Percentiles rank a stretch among this genome's conserved stretches.
Evolutionary conservation across 2,329 filamentous ascomycete species (phyloP).

Genomic region (Rutstroemia sp.): DNA sequence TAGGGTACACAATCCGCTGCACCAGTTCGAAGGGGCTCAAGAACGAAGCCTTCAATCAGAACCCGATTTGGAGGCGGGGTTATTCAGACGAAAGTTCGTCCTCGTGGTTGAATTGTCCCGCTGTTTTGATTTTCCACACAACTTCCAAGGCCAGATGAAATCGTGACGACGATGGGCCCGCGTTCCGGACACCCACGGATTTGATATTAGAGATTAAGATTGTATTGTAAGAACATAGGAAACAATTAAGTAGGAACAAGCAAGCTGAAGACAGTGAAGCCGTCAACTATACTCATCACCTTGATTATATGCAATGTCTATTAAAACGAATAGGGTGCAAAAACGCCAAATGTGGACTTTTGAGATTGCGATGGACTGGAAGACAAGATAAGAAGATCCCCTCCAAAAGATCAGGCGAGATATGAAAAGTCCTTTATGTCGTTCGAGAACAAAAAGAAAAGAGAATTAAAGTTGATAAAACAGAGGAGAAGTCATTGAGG

Average conservation of each 20-base stretch:
- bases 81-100: neutral
- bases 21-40: too few species aligned
- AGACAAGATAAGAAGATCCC: neutral
- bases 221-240: conserved; percentile 6
- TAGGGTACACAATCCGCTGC: too few species aligned
- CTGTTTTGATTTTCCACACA: neutral
- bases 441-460: neutral
- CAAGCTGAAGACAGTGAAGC: conserved; percentile 27
- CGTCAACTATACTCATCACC: conserved; percentile 23
- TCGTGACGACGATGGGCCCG: neutral
- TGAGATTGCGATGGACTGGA: too few species aligned
- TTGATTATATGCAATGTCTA: conserved; percentile 2
- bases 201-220: conserved; percentile 23
- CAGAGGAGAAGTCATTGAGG: neutral
- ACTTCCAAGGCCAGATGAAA: neutral
- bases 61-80: too few species aligned
- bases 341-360: neutral
- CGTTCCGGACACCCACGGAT: conserved; percentile 20
- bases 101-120: neutral
- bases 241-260: conserved; percentile 10
- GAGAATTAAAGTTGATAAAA: neutral
- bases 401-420: neutral
- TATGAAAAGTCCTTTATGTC: neutral
- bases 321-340: neutral
- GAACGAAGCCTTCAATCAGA: too few species aligned